Evolutionary conservation across 1,284 basidiomycete species (phyloP).

Genomic region (Trametes pubescens): DNA sequence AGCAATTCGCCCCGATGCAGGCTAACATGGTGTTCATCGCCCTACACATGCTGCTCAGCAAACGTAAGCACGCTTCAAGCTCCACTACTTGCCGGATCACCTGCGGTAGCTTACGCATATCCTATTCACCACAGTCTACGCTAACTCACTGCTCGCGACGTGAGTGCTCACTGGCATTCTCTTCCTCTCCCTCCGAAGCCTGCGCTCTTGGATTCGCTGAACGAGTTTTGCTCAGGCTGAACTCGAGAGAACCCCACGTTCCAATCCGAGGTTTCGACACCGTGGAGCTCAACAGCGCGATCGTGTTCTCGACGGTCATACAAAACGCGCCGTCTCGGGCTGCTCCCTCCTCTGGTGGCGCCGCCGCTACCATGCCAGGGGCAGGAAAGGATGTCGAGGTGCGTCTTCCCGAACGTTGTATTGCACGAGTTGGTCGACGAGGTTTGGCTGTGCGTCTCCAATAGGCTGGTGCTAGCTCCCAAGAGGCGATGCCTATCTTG

Average conservation of each 20-base stretch:
- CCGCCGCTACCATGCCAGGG: neutral
- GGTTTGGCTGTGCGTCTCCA: too few species aligned
- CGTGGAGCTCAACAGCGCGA: conserved; percentile 5
- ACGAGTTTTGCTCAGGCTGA: conserved; percentile 8
- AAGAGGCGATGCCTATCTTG: neutral
- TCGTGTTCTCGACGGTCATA: neutral
- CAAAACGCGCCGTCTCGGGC: neutral
- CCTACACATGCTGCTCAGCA: conserved; percentile 32
- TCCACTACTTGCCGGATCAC: neutral
- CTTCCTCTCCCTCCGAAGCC: neutral
- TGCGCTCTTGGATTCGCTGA: neutral
- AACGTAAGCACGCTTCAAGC: conserved; percentile 15
- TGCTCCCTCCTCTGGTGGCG: neutral
- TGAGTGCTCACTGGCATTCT: too few species aligned
- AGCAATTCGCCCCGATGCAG: conserved; percentile 28
- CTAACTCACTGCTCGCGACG: conserved; percentile 30
- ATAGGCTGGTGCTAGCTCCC: neutral
- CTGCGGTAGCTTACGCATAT: neutral
- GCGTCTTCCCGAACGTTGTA: neutral
- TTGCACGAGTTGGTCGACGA: too few species aligned
- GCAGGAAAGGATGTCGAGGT: neutral
- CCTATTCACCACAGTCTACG: conserved; percentile 19
- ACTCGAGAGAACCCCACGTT: conserved; percentile 20
- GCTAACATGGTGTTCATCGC: conserved; percentile 34
- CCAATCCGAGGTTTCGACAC: conserved; percentile 21